These are phyloP conservation scores for Bromus sterilis DNA, from an alignment of 176 grass and related monocot genomes.

Conservation along the genomic window DNA sequence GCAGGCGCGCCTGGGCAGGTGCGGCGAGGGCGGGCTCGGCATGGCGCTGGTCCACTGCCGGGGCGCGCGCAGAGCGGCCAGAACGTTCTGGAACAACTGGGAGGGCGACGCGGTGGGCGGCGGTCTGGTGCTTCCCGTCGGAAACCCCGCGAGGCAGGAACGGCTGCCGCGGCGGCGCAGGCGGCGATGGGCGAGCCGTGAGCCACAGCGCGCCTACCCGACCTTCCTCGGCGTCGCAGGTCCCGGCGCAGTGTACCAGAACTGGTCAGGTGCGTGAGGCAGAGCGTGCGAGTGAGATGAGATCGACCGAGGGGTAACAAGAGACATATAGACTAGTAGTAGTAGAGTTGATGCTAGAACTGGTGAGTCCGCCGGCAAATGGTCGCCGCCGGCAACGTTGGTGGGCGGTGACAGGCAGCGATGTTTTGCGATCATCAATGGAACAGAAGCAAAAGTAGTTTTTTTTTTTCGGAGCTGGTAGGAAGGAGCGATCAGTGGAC, in stretches of 20 bases:
- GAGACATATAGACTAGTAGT: not conserved
- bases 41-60: constrained; percentile 9
- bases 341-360: not conserved
- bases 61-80: not conserved
- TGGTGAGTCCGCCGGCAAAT: not conserved
- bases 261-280: not conserved
- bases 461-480: not conserved
- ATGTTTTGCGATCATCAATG: not conserved
- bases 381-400: not conserved
- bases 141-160: not conserved
- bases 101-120: constrained; percentile 11
- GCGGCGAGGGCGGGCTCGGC: constrained; percentile 19
- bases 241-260: not conserved
- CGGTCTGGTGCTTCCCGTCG: not conserved
- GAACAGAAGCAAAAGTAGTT: not conserved
- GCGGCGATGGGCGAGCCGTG: not conserved
- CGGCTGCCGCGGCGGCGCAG: not conserved
- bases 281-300: not conserved
- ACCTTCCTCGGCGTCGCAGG: not conserved
- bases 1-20: constrained; percentile 14
- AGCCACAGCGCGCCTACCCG: not conserved
- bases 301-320: not conserved
- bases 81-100: constrained; percentile 5
- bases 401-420: not conserved
- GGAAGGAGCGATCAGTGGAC: not conserved